phyloP scores from a whole-genome alignment of 345 rosid species.

The Geranium brycei region DNA sequence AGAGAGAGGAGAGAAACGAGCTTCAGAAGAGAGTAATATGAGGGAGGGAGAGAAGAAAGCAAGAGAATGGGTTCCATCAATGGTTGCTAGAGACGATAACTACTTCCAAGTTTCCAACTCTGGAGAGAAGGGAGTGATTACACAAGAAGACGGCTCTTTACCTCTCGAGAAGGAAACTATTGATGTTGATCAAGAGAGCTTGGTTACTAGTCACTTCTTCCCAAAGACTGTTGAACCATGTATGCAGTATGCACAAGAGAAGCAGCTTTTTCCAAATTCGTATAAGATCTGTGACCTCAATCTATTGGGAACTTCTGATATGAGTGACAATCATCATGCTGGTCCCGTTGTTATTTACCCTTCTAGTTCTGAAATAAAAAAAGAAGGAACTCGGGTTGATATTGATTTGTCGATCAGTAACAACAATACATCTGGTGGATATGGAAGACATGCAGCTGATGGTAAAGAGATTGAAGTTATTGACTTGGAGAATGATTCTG shows the following conservation, averaged over 20 bases:
- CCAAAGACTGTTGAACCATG: conserved; percentile 22
- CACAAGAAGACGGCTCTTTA: conserved; percentile 21
- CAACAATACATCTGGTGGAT: conserved; percentile 37
- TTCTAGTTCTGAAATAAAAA: conserved; percentile 24
- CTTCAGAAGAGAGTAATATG: conserved; percentile 33
- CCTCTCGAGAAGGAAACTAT: conserved; percentile 17
- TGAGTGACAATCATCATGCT: conserved; percentile 34
- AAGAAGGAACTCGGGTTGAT: conserved; percentile 43
- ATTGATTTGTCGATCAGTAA: conserved; percentile 71
- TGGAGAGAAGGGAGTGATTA: conserved; percentile 15
- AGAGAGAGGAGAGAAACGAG: conserved; percentile 62
- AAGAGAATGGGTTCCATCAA: conserved; percentile 53
- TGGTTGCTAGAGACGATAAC: conserved; percentile 22
- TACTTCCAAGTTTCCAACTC: conserved; percentile 19
- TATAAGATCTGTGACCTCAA: conserved; percentile 90
- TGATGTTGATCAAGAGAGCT: conserved; percentile 18
- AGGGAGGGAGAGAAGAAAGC: conserved; percentile 44
- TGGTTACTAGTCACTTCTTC: conserved; percentile 19
- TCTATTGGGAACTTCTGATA: conserved; percentile 60
- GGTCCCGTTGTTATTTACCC: conserved; percentile 28
- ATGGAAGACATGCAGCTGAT: conserved; percentile 28
- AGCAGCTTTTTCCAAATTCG: conserved; percentile 61
- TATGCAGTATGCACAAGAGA: conserved; percentile 47
- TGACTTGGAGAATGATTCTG: conserved; percentile 72
- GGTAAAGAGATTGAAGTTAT: conserved; percentile 76